Conservation (phyloP, 2,329 filamentous ascomycete genomes). For the Neonectria hederae region DNA sequence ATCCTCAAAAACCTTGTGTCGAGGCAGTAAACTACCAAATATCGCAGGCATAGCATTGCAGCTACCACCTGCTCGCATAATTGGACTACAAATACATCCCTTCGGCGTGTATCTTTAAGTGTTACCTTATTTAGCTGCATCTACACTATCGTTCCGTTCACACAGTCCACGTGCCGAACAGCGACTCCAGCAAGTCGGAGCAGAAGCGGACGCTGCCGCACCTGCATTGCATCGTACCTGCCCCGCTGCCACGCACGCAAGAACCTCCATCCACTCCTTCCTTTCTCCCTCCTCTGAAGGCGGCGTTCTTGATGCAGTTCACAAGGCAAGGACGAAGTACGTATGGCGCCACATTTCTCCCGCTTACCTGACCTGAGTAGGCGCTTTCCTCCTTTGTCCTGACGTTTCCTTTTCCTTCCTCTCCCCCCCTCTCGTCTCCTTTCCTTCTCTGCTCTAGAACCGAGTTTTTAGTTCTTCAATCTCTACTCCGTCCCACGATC, state of each 20-base stretch:
- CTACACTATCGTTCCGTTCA: not conserved
- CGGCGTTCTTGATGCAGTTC: not conserved
- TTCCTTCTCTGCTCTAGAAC: not conserved
- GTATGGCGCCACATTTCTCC: not conserved
- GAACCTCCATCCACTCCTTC: constrained; percentile 3
- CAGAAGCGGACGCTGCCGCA: not conserved
- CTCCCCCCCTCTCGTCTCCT: too few species aligned
- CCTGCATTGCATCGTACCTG: constrained; percentile 16
- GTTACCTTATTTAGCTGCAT: too few species aligned
- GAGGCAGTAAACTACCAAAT: too few species aligned
- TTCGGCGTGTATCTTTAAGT: not conserved
- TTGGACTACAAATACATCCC: not conserved
- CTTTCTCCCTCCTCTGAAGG: not conserved
- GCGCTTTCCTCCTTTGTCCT: not conserved
- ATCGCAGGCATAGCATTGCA: not conserved
- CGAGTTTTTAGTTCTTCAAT: not conserved
- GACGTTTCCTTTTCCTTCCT: not conserved
- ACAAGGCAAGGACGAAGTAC: not conserved
- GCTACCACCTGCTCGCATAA: not conserved
- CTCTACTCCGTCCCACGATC: constrained; percentile 1
- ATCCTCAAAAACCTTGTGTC: not conserved
- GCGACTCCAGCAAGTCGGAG: not conserved
- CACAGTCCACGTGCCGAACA: not conserved
- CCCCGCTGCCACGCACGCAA: constrained; percentile 20
- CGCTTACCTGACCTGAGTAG: not conserved